Percentiles rank a stretch among this genome's conserved stretches.
Evolutionary conservation across 805 yeast species (phyloP).

Genomic region (Saturnispora mendoncae): DNA sequence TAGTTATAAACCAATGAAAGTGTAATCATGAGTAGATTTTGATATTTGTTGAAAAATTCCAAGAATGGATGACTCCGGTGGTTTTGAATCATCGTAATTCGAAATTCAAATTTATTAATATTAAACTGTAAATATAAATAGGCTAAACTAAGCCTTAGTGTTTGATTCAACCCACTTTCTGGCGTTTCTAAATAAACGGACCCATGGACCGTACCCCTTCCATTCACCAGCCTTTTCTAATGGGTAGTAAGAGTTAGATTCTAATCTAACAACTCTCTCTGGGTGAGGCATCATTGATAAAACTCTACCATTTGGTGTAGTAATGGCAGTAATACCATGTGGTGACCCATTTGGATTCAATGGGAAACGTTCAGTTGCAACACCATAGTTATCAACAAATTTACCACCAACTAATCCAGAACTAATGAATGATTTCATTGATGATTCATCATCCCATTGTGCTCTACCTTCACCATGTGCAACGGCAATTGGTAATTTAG

Average conservation of each 20-base stretch:
- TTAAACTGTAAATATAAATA: neutral
- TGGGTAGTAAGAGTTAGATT: constrained; percentile 89
- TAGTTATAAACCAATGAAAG: neutral
- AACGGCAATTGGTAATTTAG: constrained; percentile 89
- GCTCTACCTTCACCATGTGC: constrained; percentile 99
- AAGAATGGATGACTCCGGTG: neutral
- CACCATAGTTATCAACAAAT: constrained; percentile 88
- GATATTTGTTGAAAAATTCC: neutral
- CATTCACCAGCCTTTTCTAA: constrained; percentile 46
- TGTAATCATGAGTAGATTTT: neutral
- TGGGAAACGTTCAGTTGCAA: constrained; percentile 75
- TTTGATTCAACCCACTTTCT: constrained; percentile 81
- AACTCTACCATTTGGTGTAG: constrained; percentile 87
- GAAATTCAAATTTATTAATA: neutral
- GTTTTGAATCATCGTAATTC: neutral
- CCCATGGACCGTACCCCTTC: constrained; percentile 93
- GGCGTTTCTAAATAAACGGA: constrained; percentile 83
- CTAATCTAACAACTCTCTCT: constrained; percentile 84
- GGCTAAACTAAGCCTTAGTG: constrained; percentile 10
- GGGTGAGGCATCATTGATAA: constrained; percentile 99
- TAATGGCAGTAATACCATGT: constrained; percentile 85
- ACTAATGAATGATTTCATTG: constrained; percentile 40
- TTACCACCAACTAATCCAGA: constrained; percentile 57
- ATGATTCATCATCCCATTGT: constrained; percentile 41
- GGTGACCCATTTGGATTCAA: constrained; percentile 96